phyloP scores from a whole-genome alignment of 2,329 filamentous ascomycete genomes.

The Emmonsiellopsis sp. region DNA sequence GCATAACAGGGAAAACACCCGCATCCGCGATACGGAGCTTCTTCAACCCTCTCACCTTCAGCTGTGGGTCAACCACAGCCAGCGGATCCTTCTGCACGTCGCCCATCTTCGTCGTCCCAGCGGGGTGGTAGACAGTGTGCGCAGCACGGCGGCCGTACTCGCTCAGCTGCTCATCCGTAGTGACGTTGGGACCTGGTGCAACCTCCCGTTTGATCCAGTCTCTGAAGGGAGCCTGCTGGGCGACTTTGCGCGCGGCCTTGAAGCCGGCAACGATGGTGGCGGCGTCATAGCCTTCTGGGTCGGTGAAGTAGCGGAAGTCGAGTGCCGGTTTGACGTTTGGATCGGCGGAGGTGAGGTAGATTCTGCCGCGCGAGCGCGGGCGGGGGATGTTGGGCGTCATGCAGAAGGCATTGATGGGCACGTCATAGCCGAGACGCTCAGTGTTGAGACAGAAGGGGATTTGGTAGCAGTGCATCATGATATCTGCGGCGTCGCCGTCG shows the following conservation, averaged over 20 bases:
- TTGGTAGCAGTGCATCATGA: constrained; percentile 98
- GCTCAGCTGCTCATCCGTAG: constrained; percentile 69
- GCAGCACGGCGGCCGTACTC: constrained; percentile 73
- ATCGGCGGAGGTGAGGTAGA: constrained; percentile 69
- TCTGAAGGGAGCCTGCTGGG: constrained; percentile 66
- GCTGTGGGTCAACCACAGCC: constrained; percentile 69
- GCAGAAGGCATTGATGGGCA: constrained; percentile 70
- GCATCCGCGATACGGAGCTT: constrained; percentile 74
- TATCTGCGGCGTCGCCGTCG: constrained; percentile 68
- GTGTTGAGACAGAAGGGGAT: constrained; percentile 89
- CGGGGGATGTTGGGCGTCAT: constrained; percentile 89
- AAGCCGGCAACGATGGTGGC: constrained; percentile 70
- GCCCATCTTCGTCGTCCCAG: constrained; percentile 86
- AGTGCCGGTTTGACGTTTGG: constrained; percentile 70
- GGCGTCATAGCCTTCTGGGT: constrained; percentile 75
- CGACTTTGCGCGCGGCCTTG: constrained; percentile 66
- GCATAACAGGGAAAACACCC: constrained; percentile 80
- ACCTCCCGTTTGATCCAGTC: constrained; percentile 76
- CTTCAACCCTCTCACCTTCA: constrained; percentile 64
- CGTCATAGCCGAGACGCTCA: constrained; percentile 63
- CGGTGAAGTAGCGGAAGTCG: constrained; percentile 85
- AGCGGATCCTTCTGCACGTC: constrained; percentile 56
- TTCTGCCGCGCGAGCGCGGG: constrained; percentile 63
- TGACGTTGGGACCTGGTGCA: constrained; percentile 62
- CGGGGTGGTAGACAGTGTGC: constrained; percentile 85